Conservation (phyloP, 495 filamentous ascomycete species). For the Jackrogersella minutella region DNA sequence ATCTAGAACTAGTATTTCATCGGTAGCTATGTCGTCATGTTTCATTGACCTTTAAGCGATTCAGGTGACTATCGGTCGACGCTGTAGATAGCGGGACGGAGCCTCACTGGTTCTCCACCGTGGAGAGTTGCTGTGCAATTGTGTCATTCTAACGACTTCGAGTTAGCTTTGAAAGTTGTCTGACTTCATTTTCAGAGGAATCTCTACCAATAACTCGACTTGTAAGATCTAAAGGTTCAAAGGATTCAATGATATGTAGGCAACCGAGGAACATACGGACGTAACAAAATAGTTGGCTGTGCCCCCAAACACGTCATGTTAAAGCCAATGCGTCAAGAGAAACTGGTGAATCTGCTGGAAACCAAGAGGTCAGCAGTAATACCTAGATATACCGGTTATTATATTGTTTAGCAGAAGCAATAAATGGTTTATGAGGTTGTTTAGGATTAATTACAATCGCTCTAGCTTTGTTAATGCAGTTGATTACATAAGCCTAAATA, state of each 20-base stretch:
- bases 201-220: not conserved
- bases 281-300: too few species aligned
- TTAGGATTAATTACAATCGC: not conserved
- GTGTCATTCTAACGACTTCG: constrained; percentile 16
- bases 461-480: too few species aligned
- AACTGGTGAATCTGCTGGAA: too few species aligned
- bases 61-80: constrained; percentile 25
- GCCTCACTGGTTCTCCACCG: constrained; percentile 8
- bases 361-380: too few species aligned
- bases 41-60: constrained; percentile 13
- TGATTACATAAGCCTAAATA: not conserved
- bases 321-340: too few species aligned
- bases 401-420: too few species aligned
- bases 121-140: constrained; percentile 2
- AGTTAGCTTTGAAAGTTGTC: not conserved
- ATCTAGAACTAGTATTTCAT: constrained; percentile 17
- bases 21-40: constrained; percentile 25
- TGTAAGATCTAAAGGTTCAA: too few species aligned
- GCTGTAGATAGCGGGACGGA: constrained; percentile 32
- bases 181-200: not conserved
- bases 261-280: too few species aligned
- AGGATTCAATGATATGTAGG: too few species aligned
- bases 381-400: too few species aligned
- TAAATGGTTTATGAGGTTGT: too few species aligned
- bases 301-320: too few species aligned